A percentile compares a stretch with the other conserved stretches of the same genome.
phyloP scores from a whole-genome alignment of 192 early-diverging fungal species.

The Haplosporangium gracile region DNA sequence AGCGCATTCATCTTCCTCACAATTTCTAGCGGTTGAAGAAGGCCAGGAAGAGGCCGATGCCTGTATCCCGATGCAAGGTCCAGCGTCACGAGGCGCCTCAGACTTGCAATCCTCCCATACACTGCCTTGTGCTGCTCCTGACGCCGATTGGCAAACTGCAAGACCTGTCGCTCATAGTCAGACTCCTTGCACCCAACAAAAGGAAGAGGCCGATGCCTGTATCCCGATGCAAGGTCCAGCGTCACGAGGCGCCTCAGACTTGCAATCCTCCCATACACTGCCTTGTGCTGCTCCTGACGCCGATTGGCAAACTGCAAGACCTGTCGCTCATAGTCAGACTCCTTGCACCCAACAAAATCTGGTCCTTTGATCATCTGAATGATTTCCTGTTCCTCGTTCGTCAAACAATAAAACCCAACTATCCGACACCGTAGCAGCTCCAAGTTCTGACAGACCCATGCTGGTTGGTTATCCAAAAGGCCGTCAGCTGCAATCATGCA shows the following conservation, averaged over 20 bases:
- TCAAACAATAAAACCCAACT: background rate
- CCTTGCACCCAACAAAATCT: too few relatives aligned
- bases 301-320: too few relatives aligned
- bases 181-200: too few relatives aligned
- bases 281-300: too few relatives aligned
- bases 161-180: too few relatives aligned
- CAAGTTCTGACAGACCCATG: too few relatives aligned
- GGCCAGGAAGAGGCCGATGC: background rate
- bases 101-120: background rate
- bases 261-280: background rate
- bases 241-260: background rate
- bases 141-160: too few relatives aligned
- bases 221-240: background rate
- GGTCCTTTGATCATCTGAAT: background rate
- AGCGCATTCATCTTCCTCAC: background rate
- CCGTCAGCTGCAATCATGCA: too few relatives aligned
- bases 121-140: background rate
- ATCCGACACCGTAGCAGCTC: background rate
- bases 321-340: too few relatives aligned
- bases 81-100: background rate
- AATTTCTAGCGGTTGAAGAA: background rate
- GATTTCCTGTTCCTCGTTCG: background rate
- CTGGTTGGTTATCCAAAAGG: too few relatives aligned
- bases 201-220: background rate
- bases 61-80: background rate